These are phyloP conservation scores for Sonneratia alba DNA, from an alignment of 345 rosid species.

Conservation along the genomic window DNA sequence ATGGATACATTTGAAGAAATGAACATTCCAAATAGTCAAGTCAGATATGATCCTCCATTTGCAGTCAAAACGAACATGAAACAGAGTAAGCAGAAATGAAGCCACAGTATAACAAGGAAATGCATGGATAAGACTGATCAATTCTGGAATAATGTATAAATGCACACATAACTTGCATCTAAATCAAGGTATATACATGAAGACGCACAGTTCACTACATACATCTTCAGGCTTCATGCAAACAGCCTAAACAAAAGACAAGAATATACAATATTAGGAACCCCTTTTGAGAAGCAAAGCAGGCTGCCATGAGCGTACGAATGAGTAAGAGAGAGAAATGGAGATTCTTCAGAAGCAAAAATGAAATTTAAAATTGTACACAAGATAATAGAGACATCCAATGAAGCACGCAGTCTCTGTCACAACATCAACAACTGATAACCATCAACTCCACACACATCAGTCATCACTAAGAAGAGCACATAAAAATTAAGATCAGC, in stretches of 20 bases:
- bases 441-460: background rate
- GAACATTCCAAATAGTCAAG: background rate
- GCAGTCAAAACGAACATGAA: slow-evolving; percentile 2
- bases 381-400: background rate
- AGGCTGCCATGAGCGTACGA: background rate
- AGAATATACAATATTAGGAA: background rate
- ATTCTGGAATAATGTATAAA: background rate
- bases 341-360: background rate
- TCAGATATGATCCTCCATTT: slow-evolving; percentile 1
- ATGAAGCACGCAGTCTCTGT: background rate
- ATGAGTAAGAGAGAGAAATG: background rate
- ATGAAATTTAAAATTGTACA: background rate
- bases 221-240: background rate
- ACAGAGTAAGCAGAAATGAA: background rate
- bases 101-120: background rate
- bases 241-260: background rate
- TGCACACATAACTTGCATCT: background rate
- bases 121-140: background rate
- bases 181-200: background rate
- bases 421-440: background rate
- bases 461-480: slow-evolving; percentile 1
- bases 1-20: slow-evolving; percentile 65
- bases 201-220: background rate
- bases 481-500: background rate
- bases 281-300: background rate